phyloP scores from a whole-genome alignment of 768 basidiomycete species.

The Imleria badia region DNA sequence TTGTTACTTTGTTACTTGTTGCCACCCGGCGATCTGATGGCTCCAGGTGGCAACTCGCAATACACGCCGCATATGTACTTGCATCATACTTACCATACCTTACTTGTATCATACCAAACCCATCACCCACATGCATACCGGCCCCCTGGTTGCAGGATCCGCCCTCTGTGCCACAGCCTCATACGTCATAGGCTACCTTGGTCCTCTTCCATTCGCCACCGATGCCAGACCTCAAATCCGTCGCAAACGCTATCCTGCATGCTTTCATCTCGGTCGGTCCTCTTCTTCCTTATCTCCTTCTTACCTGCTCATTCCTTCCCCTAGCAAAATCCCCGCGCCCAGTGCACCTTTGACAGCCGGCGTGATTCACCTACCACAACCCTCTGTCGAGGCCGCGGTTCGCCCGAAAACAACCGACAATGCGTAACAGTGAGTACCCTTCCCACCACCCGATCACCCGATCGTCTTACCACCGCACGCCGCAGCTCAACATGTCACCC shows the following conservation, averaged over 20 bases:
- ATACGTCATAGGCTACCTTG: constrained; percentile 25
- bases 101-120: constrained; percentile 24
- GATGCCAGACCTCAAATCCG: constrained; percentile 16
- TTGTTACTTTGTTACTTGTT: constrained; percentile 4
- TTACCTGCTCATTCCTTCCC: background rate
- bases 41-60: constrained; percentile 7
- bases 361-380: constrained; percentile 56
- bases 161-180: constrained; percentile 10
- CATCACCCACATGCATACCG: constrained; percentile 14
- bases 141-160: constrained; percentile 2
- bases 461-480: constrained; percentile 14
- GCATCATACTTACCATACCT: constrained; percentile 27
- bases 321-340: constrained; percentile 37
- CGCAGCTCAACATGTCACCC: constrained; percentile 61
- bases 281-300: background rate
- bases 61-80: constrained; percentile 26
- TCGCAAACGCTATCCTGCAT: constrained; percentile 35
- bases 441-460: constrained; percentile 3
- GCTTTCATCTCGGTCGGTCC: constrained; percentile 44
- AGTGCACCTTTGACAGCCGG: constrained; percentile 65
- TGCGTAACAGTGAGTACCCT: constrained; percentile 54
- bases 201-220: constrained; percentile 19
- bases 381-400: constrained; percentile 51
- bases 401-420: constrained; percentile 38
- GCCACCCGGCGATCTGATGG: constrained; percentile 9